Evolutionary conservation across 1,139 yeast genomes (phyloP), one percentile per base, ranked within the genome.

Genomic region (Yamadazyma dendronema): DNA sequence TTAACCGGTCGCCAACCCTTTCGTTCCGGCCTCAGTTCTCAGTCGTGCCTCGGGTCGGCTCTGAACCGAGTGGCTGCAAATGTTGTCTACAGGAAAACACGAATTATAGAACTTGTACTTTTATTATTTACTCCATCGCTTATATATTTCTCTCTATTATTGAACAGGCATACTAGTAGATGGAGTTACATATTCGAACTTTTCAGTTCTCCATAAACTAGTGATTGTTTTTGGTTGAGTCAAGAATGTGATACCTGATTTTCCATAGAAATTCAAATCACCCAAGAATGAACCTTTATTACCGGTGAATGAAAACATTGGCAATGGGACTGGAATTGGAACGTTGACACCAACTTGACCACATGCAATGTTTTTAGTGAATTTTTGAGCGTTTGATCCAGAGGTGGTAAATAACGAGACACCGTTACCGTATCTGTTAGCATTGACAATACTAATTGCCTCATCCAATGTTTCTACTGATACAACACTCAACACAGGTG

Each of bases 251-350:
- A 84, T 59, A 30, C 90, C 90, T 11, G 84, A 77, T 65, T 81
- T 80, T 43, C 92, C 92, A 60, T 84, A 84, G 59, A 84, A 84
- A 68, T 84, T 84, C 67, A 84, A 72, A 57, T 83, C 89, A 31
- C 92, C 90, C 50, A 82, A 68, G 74, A 83, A 82, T 2, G 88
- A 81, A 25, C 81, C 86, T 65, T 83, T 82, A 58, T 79, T 80
- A 25, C 92, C 92, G 17, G 90, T 84, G 66, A 84, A 84, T 4
- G 88, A 81, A 59, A 84, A 84, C 86, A 83, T 81, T 44, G 92
- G 90, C 56, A 84, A 66, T 41, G 90, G 90, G 15, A 84, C 92
- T n/a, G 90, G 92, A 47, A 84, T 84, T 19, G 92, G 90, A 34
- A 84, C 88, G 51, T 84, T 84, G 52, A 84, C 74, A 43, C 92